Conservation (phyloP, 2,329 filamentous ascomycete genomes). For the Ustilaginoidea virens region DNA sequence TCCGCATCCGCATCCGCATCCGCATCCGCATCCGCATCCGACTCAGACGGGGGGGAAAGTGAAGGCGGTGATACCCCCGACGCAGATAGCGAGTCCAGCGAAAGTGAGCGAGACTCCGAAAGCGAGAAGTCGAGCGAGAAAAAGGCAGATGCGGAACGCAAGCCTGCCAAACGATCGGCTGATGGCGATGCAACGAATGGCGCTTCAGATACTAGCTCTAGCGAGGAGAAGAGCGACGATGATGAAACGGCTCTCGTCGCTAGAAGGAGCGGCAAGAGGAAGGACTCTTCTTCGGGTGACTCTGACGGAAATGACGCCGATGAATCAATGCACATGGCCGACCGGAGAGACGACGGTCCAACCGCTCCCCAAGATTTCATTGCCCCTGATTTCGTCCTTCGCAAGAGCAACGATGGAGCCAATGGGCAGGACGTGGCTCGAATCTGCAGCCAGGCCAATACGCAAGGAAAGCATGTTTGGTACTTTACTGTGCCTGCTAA, state of each 20-base stretch:
- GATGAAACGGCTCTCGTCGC: constrained; percentile 5
- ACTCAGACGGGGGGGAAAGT: constrained; percentile 4
- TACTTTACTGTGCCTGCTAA: constrained; percentile 61
- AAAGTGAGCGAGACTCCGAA: constrained; percentile 12
- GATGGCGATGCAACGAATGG: constrained; percentile 8
- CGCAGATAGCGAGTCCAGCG: constrained; percentile 7
- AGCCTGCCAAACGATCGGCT: constrained; percentile 5
- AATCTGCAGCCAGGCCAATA: constrained; percentile 40
- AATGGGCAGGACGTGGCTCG: constrained; percentile 31
- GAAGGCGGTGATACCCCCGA: constrained; percentile 1
- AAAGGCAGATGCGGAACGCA: constrained; percentile 8
- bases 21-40: constrained; percentile 11
- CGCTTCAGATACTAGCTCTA: constrained; percentile 9
- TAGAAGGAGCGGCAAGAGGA: neutral
- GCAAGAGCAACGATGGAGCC: constrained; percentile 25
- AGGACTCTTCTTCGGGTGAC: constrained; percentile 3
- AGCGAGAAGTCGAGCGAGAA: neutral
- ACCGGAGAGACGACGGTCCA: constrained; percentile 15
- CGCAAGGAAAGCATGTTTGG: constrained; percentile 63
- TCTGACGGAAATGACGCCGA: constrained; percentile 19
- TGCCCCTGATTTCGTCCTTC: constrained; percentile 36
- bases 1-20: constrained; percentile 8
- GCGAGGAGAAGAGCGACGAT: constrained; percentile 10
- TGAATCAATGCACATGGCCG: constrained; percentile 23
- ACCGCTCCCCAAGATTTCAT: constrained; percentile 29